phyloP scores from a whole-genome alignment of 2,329 filamentous ascomycete genomes.

The Sporothrix inflata region DNA sequence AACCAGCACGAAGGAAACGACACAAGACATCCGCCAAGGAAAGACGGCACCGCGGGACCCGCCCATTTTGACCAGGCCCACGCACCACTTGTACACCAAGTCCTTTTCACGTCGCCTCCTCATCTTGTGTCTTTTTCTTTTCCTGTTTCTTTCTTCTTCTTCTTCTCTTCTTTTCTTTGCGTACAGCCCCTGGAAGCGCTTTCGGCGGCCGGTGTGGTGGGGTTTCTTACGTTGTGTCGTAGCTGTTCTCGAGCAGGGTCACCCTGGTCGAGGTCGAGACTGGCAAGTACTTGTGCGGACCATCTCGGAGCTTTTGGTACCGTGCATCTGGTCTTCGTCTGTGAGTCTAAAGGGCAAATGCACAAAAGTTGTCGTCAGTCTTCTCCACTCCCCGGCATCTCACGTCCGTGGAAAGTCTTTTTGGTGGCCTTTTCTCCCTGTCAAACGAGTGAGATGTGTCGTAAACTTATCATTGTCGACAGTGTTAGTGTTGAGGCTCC shows the following conservation, averaged over 20 bases:
- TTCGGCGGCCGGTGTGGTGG: not conserved
- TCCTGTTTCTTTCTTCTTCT: not conserved
- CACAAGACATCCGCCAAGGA: not conserved
- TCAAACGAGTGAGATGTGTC: not conserved
- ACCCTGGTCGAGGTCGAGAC: not conserved
- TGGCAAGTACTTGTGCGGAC: not conserved
- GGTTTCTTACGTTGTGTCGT: not conserved
- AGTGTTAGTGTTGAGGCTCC: not conserved
- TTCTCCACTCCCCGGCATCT: not conserved
- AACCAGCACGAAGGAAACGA: not conserved
- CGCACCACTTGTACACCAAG: too few relatives aligned
- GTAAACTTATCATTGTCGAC: not conserved
- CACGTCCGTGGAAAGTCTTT: not conserved
- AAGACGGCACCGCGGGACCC: slow-evolving; percentile 16
- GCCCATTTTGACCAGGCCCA: too few relatives aligned
- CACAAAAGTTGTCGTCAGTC: not conserved
- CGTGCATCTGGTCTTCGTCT: not conserved
- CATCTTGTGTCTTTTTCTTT: not conserved
- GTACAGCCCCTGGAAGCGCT: not conserved
- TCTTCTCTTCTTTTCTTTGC: not conserved
- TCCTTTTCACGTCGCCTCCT: not conserved
- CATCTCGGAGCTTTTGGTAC: not conserved
- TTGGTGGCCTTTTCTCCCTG: not conserved
- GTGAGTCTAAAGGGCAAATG: not conserved
- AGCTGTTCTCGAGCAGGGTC: not conserved